phyloP scores from a whole-genome alignment of 169 alveolate genomes.

The Cryptosporidium meleagridis region DNA sequence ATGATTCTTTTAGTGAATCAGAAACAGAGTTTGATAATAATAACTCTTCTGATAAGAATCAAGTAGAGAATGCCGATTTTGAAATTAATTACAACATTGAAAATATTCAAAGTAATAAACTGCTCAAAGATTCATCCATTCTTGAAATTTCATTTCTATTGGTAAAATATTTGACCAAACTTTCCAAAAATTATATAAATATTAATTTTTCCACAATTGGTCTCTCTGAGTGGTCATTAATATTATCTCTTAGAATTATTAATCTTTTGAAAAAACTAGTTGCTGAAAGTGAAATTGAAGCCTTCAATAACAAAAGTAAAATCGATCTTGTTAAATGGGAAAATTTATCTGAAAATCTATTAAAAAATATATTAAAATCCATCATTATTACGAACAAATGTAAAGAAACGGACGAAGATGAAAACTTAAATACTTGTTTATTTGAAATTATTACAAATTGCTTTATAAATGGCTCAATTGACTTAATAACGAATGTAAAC shows the following conservation, averaged over 20 bases:
- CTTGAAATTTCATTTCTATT: conserved; percentile 9
- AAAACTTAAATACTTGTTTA: neutral
- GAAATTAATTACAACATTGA: neutral
- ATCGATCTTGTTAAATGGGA: conserved; percentile 30
- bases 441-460: conserved; percentile 34
- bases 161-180: neutral
- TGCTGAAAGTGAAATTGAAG: neutral
- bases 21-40: conserved; percentile 17
- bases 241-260: conserved; percentile 37
- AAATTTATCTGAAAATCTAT: conserved; percentile 7
- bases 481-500: conserved; percentile 26
- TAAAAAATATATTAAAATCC: neutral
- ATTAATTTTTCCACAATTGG: neutral
- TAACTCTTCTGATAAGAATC: neutral
- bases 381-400: neutral
- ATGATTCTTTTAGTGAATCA: neutral
- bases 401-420: neutral
- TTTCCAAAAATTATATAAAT: conserved; percentile 4
- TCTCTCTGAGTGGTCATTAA: conserved; percentile 32
- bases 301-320: neutral
- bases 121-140: neutral
- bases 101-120: neutral
- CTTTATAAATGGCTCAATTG: conserved; percentile 21
- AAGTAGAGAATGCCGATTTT: neutral
- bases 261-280: conserved; percentile 10